phyloP scores from a whole-genome alignment of 2,329 filamentous ascomycete genomes.

The Eutypella sp. region DNA sequence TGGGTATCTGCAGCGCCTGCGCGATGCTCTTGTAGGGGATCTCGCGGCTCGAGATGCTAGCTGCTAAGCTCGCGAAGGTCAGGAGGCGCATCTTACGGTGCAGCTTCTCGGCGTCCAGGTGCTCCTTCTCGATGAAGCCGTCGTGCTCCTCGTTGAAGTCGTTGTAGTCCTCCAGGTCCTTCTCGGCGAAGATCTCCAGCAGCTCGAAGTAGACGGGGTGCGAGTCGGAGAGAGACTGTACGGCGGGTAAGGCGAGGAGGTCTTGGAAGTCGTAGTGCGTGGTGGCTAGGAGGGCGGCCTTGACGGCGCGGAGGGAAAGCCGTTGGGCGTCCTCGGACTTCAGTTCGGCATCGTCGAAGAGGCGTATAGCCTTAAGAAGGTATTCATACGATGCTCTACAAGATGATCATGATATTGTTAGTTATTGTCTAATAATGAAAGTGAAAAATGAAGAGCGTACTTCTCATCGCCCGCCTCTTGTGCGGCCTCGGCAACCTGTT shows the following conservation, averaged over 20 bases:
- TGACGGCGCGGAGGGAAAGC: conserved; percentile 53
- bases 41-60: conserved; percentile 75
- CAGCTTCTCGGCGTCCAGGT: conserved; percentile 66
- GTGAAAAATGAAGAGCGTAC: too few species aligned
- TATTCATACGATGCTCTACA: conserved; percentile 61
- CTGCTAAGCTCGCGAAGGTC: conserved; percentile 85
- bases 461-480: conserved; percentile 71
- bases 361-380: conserved; percentile 56
- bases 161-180: conserved; percentile 91
- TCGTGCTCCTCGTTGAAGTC: conserved; percentile 92
- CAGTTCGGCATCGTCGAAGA: conserved; percentile 54
- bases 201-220: conserved; percentile 85
- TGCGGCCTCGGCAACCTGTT: conserved; percentile 77
- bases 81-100: conserved; percentile 95
- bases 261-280: conserved; percentile 70
- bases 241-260: conserved; percentile 72
- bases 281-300: conserved; percentile 47
- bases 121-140: conserved; percentile 74
- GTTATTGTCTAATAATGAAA: conserved; percentile 15
- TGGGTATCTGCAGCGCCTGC: conserved; percentile 75
- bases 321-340: conserved; percentile 56
- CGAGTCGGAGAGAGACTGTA: conserved; percentile 82
- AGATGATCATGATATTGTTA: conserved; percentile 4
- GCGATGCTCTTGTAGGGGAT: conserved; percentile 84
- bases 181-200: conserved; percentile 90